These are phyloP conservation scores for Leucocoprinus sp. DNA, from an alignment of 768 basidiomycete genomes.

Conservation along the genomic window DNA sequence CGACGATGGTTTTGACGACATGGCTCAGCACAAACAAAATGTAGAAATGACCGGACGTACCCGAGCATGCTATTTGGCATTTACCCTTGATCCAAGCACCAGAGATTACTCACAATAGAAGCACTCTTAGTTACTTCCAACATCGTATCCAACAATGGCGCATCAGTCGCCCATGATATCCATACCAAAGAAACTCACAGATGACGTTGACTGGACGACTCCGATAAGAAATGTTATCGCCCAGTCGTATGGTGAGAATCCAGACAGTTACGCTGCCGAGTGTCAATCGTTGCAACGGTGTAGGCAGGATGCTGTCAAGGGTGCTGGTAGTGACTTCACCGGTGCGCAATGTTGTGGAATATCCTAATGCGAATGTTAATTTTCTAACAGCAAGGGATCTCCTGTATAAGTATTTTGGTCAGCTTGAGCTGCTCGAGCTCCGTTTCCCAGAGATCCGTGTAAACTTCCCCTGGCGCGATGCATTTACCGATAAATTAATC, in stretches of 20 bases:
- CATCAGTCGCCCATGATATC: slow-evolving; percentile 84
- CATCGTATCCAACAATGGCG: slow-evolving; percentile 37
- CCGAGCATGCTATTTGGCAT: slow-evolving; percentile 19
- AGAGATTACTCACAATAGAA: slow-evolving; percentile 1
- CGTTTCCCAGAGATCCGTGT: slow-evolving; percentile 96
- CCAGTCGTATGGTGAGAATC: slow-evolving; percentile 89
- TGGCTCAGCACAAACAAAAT: slow-evolving; percentile 34
- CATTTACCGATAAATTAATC: slow-evolving; percentile 89
- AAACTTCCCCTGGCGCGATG: slow-evolving; percentile 95
- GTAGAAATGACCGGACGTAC: slow-evolving; percentile 9
- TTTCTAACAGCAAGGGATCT: slow-evolving; percentile 69
- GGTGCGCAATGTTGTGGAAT: slow-evolving; percentile 36
- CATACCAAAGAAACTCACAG: slow-evolving; percentile 90
- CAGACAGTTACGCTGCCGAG: slow-evolving; percentile 82
- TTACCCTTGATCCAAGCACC: slow-evolving; percentile 15
- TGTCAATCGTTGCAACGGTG: slow-evolving; percentile 81
- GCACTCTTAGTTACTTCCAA: not conserved
- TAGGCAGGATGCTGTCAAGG: slow-evolving; percentile 92
- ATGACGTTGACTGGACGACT: slow-evolving; percentile 93
- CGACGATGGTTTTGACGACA: slow-evolving; percentile 54
- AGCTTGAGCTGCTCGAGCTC: slow-evolving; percentile 93
- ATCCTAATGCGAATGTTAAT: not conserved
- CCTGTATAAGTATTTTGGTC: slow-evolving; percentile 98
- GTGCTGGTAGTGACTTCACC: slow-evolving; percentile 94
- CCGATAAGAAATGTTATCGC: slow-evolving; percentile 82